A percentile compares a stretch with the other conserved stretches of the same genome.
These are phyloP conservation scores for Leptographium lundbergii DNA, from an alignment of 2,329 filamentous ascomycete genomes.

Conservation along the genomic window DNA sequence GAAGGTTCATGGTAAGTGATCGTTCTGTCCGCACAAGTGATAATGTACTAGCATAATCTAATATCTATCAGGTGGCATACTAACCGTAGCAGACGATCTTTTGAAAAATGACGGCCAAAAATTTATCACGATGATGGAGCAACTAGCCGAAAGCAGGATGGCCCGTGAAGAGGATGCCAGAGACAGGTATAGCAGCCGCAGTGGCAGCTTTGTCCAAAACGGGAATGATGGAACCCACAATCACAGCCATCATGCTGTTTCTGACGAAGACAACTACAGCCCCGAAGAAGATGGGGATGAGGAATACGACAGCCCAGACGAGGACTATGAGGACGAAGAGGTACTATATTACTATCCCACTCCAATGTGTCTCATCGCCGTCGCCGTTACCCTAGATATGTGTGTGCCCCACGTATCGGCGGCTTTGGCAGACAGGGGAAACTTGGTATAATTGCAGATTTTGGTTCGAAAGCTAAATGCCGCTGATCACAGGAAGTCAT, in stretches of 20 bases:
- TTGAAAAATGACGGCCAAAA: slow-evolving; percentile 98
- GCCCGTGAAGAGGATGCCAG: slow-evolving; percentile 86
- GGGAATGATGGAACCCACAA: slow-evolving; percentile 46
- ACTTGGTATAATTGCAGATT: neutral
- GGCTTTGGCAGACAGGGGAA: neutral
- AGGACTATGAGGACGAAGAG: slow-evolving; percentile 70
- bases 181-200: slow-evolving; percentile 45
- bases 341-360: slow-evolving; percentile 25
- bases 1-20: slow-evolving; percentile 65
- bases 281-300: slow-evolving; percentile 41
- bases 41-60: neutral
- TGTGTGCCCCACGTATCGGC: neutral
- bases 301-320: slow-evolving; percentile 50
- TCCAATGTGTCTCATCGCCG: neutral
- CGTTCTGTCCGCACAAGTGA: neutral
- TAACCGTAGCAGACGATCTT: slow-evolving; percentile 95
- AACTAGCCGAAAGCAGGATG: slow-evolving; percentile 94
- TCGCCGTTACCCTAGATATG: neutral
- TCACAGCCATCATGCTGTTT: slow-evolving; percentile 58
- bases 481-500: slow-evolving; percentile 68
- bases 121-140: slow-evolving; percentile 99
- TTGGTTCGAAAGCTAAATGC: neutral
- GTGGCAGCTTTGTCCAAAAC: slow-evolving; percentile 32
- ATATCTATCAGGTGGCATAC: slow-evolving; percentile 63
- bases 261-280: slow-evolving; percentile 41